A percentile compares a stretch with the other conserved stretches of the same genome.
Conservation (phyloP, 2,329 filamentous ascomycete genomes). For the Penicillium sp. region DNA sequence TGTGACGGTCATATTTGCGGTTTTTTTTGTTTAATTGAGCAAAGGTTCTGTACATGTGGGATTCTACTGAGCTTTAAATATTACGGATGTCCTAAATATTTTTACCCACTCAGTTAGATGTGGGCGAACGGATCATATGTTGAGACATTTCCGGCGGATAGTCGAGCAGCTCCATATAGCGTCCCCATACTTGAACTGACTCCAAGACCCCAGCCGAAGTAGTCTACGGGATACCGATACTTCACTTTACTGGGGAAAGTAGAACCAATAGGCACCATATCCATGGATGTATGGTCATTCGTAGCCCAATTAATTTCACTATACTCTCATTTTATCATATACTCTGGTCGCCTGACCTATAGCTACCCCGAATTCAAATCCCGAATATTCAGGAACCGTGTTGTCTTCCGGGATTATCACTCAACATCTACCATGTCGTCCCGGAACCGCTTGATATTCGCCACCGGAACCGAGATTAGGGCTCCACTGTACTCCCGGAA, state of each 20-base stretch:
- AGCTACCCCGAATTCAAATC: not conserved
- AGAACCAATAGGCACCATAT: not conserved
- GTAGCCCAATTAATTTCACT: not conserved
- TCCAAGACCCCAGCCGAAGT: not conserved
- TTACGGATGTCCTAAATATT: not conserved
- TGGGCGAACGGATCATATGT: not conserved
- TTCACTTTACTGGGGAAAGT: not conserved
- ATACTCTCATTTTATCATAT: not conserved
- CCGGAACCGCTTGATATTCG: slow-evolving; percentile 4
- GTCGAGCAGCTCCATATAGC: not conserved
- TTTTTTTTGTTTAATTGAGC: not conserved
- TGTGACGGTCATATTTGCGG: slow-evolving; percentile 1
- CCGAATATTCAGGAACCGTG: not conserved
- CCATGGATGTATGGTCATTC: not conserved
- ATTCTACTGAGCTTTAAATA: slow-evolving; percentile 1
- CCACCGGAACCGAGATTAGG: slow-evolving; percentile 8
- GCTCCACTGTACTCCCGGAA: slow-evolving; percentile 2
- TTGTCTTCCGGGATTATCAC: not conserved
- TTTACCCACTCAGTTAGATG: not conserved
- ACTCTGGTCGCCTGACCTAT: not conserved
- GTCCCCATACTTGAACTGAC: not conserved
- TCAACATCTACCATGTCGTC: not conserved
- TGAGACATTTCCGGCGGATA: not conserved
- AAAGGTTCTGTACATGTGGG: not conserved
- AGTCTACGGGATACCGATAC: not conserved